These are phyloP conservation scores for Ceratobasidium sp. DNA, from an alignment of 1,284 basidiomycete species.

Conservation along the genomic window DNA sequence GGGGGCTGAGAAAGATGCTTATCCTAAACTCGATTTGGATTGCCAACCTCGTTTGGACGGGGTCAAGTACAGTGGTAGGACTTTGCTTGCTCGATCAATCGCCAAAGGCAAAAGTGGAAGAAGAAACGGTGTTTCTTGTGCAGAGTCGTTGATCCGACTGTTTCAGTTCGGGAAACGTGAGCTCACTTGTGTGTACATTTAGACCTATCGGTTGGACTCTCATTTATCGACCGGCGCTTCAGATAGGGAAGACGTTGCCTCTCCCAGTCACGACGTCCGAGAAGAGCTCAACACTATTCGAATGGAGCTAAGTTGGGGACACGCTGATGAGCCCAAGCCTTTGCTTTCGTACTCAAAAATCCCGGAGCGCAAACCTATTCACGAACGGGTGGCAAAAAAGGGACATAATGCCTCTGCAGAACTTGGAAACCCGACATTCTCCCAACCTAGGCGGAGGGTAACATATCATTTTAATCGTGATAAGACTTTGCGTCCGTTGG, in stretches of 20 bases:
- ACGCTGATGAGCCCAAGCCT: not conserved
- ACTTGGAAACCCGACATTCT: constrained; percentile 2
- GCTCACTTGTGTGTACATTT: constrained; percentile 3
- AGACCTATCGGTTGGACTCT: not conserved
- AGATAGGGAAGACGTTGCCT: not conserved
- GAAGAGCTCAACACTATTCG: constrained; percentile 20
- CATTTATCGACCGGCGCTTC: not conserved
- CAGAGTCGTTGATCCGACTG: not conserved
- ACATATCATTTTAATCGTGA: not conserved
- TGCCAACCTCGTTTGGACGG: constrained; percentile 4
- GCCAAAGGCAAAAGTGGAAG: not conserved
- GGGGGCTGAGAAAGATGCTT: not conserved
- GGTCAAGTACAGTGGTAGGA: not conserved
- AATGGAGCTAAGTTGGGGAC: not conserved
- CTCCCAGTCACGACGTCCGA: not conserved
- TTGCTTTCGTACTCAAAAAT: not conserved
- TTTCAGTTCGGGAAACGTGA: constrained; percentile 10
- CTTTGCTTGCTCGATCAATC: not conserved
- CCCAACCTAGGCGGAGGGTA: not conserved
- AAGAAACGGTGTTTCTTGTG: not conserved
- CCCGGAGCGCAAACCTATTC: not conserved
- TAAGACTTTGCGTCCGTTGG: not conserved
- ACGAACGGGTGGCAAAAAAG: constrained; percentile 23
- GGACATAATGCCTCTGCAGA: constrained; percentile 10
- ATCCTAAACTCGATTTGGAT: not conserved